phyloP scores from a whole-genome alignment of 352 stramenopile species.

The Globisporangium paddicum region DNA sequence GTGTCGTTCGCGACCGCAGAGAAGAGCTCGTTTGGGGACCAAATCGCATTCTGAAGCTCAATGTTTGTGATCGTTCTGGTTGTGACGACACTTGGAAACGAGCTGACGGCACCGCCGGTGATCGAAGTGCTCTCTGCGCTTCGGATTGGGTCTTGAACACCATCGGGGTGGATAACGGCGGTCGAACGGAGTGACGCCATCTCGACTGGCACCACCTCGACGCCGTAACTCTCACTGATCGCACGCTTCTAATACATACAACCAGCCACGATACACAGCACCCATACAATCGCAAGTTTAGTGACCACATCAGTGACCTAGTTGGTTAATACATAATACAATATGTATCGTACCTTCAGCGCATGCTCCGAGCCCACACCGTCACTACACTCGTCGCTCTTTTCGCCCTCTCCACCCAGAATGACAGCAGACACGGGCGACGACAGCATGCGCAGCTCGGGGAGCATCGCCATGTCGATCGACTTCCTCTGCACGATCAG shows the following conservation, averaged over 20 bases:
- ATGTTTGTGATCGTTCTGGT: not conserved
- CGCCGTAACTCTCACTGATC: conserved; percentile 1
- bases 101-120: not conserved
- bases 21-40: conserved; percentile 14
- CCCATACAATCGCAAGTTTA: not conserved
- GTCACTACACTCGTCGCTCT: not conserved
- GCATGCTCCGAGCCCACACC: not conserved
- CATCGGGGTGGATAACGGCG: not conserved
- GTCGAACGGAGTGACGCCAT: not conserved
- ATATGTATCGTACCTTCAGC: not conserved
- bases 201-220: conserved; percentile 5
- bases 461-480: conserved; percentile 16
- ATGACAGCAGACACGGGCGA: not conserved
- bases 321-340: not conserved
- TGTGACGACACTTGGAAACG: not conserved
- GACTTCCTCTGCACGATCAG: conserved; percentile 10
- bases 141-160: not conserved
- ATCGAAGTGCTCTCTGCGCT: not conserved
- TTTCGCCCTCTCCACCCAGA: not conserved
- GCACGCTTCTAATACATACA: not conserved
- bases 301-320: not conserved
- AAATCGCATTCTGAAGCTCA: not conserved
- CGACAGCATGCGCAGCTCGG: not conserved
- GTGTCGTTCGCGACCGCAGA: conserved; percentile 9
- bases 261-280: not conserved